A percentile compares a stretch with the other conserved stretches of the same genome.
Conservation (phyloP, 139 green algal genomes). For the Chlorella sp. region DNA sequence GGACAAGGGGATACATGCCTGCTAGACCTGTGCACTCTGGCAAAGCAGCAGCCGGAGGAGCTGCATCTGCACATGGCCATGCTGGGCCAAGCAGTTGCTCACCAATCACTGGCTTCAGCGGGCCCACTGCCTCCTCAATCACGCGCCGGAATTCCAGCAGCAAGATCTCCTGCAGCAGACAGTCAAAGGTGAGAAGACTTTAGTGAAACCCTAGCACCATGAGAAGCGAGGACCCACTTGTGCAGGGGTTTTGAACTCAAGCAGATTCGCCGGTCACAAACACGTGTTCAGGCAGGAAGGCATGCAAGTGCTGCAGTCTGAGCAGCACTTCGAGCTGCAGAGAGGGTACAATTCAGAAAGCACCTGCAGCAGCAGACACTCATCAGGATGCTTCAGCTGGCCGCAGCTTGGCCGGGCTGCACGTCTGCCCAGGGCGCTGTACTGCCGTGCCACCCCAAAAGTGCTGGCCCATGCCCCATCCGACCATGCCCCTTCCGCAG, state of each 20-base stretch:
- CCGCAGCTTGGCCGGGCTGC: background rate
- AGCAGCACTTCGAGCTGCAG: background rate
- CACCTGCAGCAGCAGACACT: too few species aligned
- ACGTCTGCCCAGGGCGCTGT: background rate
- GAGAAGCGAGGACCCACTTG: too few species aligned
- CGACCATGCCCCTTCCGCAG: background rate
- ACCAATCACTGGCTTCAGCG: conserved; percentile 33
- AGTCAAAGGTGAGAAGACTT: background rate
- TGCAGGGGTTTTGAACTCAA: too few species aligned
- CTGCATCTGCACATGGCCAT: background rate
- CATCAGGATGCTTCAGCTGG: background rate
- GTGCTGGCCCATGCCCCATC: background rate
- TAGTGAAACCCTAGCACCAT: background rate
- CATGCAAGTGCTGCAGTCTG: too few species aligned
- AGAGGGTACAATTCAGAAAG: background rate
- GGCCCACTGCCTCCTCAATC: conserved; percentile 11
- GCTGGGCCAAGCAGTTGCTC: background rate
- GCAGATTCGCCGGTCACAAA: too few species aligned
- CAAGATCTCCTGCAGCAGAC: conserved; percentile 29
- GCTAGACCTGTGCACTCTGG: background rate
- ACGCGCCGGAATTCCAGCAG: conserved; percentile 36
- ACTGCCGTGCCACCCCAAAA: background rate
- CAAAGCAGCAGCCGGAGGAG: background rate
- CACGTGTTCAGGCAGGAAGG: too few species aligned
- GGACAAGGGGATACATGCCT: background rate